Evolutionary conservation across 2,329 filamentous ascomycete species (phyloP), one percentile per base, ranked within the genome.

Genomic region (Chrysosporium keratinophilum): DNA sequence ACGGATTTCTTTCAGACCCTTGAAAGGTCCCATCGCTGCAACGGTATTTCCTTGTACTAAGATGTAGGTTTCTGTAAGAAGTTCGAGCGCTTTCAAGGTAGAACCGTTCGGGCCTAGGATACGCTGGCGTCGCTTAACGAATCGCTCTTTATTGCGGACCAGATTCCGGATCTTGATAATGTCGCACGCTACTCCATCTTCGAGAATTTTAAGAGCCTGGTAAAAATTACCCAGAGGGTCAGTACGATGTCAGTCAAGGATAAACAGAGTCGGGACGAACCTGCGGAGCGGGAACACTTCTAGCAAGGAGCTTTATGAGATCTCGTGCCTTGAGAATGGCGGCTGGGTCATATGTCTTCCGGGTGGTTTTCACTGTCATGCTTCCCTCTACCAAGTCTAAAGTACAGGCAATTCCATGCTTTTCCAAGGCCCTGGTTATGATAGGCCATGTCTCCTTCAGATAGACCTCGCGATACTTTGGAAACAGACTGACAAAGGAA

Each of bases 31-130:
- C 87, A 98, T 96, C 4, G 81, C 85, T 0, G 84, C 83, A 28
- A 98, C 93, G 0, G 93, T 97, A 70, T 95, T 97, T 61, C 93
- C 93, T 69, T 98, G 93, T 0, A 98, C 93, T 41, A 97, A 79
- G 51, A 98, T 87, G 69, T 97, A 96, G 54, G 87, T 94, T 64
- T 84, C 77, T 0, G 93, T 98, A 52, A 98, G 79, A 1, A 97
- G 79, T 70, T 97, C 89, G 28, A 98, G 79, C 1, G 93, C 93
- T 69, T 97, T 97, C 51, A 98, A 77, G 1, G 93, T 98, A 47
- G 86, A 88, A 37, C 91, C 93, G 60, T 88, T 87, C 14, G 91
- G 90, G 0, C 93, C 93, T 20, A 98, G 77, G 55, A 98, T 93
- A 54, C 93, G 79, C 72, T 98, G 93, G 47, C 93, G 81, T 54